Evolutionary conservation across 805 yeast species (phyloP).

Genomic region (Saccharomycopsis malanga): DNA sequence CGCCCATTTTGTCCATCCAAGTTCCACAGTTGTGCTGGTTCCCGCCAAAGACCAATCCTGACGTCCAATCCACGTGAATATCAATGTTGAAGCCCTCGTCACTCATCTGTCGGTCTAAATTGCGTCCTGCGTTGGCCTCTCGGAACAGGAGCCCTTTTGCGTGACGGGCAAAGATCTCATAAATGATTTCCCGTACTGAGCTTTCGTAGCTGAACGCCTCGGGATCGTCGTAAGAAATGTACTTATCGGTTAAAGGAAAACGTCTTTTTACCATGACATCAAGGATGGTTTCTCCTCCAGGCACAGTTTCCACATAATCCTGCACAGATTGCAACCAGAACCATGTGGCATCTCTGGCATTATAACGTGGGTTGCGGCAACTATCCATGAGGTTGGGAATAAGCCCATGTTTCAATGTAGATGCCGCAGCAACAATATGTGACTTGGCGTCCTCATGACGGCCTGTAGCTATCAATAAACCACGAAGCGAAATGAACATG

Average conservation of each 20-base stretch:
- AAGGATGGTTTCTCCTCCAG: constrained; percentile 60
- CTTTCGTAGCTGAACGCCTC: constrained; percentile 68
- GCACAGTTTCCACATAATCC: constrained; percentile 64
- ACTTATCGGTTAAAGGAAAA: constrained; percentile 84
- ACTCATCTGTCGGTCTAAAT: constrained; percentile 84
- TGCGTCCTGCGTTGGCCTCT: constrained; percentile 92
- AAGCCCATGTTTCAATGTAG: constrained; percentile 88
- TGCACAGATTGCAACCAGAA: constrained; percentile 85
- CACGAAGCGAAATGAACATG: constrained; percentile 81
- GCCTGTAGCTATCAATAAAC: constrained; percentile 70
- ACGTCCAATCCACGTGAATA: constrained; percentile 77
- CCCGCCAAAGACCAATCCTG: constrained; percentile 87
- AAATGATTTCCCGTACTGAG: constrained; percentile 68
- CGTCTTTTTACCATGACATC: constrained; percentile 71
- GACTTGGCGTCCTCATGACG: constrained; percentile 70
- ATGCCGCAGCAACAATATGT: constrained; percentile 82
- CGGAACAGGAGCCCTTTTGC: constrained; percentile 82
- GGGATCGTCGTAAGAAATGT: constrained; percentile 58
- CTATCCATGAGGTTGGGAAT: constrained; percentile 92
- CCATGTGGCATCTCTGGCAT: constrained; percentile 98
- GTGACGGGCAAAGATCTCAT: constrained; percentile 79
- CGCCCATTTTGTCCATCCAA: constrained; percentile 99
- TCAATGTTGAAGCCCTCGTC: constrained; percentile 87
- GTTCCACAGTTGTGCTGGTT: constrained; percentile 93
- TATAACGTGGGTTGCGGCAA: constrained; percentile 88